These are phyloP conservation scores for Candida freyschussii DNA, from an alignment of 1,139 yeast genomes.

Conservation along the genomic window DNA sequence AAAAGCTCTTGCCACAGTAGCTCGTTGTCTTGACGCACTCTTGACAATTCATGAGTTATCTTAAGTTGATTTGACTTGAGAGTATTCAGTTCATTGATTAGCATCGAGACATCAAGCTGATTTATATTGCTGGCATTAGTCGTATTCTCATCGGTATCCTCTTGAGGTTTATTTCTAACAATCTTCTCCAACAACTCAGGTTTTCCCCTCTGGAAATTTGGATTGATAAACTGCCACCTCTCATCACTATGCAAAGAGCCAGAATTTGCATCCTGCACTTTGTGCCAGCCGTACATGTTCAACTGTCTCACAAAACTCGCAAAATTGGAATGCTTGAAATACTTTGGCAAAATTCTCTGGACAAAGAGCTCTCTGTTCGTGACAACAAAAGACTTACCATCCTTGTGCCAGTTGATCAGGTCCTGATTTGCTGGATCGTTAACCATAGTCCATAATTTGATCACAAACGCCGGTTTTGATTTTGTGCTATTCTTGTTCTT, in stretches of 20 bases:
- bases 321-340: conserved; percentile 91
- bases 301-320: conserved; percentile 93
- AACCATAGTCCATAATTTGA: conserved; percentile 93
- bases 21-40: conserved; percentile 85
- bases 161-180: conserved; percentile 61
- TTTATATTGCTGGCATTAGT: conserved; percentile 36
- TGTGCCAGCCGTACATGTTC: conserved; percentile 98
- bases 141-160: conserved; percentile 26
- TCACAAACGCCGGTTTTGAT: conserved; percentile 79
- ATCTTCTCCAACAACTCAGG: conserved; percentile 68
- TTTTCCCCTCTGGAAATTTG: conserved; percentile 70
- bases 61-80: conserved; percentile 74
- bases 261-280: conserved; percentile 56
- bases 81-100: conserved; percentile 69
- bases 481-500: conserved; percentile 13
- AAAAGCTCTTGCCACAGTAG: conserved; percentile 87
- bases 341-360: conserved; percentile 77
- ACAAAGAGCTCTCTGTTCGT: conserved; percentile 83
- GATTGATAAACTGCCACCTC: conserved; percentile 93
- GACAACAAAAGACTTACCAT: conserved; percentile 83
- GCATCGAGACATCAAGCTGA: conserved; percentile 41
- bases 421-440: conserved; percentile 68
- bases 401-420: conserved; percentile 78
- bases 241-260: conserved; percentile 65
- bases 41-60: conserved; percentile 75